Evolutionary conservation across 768 basidiomycete species (phyloP).

Genomic region (Phanerochaete sordida): DNA sequence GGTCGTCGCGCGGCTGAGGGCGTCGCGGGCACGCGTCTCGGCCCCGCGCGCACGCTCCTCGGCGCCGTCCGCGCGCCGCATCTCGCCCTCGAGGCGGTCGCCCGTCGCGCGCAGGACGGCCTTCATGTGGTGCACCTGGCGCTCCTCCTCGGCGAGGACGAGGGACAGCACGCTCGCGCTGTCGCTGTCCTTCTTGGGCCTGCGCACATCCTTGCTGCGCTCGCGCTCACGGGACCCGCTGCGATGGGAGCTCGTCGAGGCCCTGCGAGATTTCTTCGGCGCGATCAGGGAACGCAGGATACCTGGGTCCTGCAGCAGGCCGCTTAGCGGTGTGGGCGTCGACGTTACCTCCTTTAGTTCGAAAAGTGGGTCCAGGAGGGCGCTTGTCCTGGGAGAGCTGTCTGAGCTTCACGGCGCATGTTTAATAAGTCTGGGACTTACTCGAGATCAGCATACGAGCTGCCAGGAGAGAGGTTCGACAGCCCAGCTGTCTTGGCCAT

Average conservation of each 20-base stretch:
- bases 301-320: slow-evolving; percentile 42
- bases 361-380: slow-evolving; percentile 6
- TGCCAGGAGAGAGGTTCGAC: not conserved
- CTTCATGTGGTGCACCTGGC: slow-evolving; percentile 53
- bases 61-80: slow-evolving; percentile 49
- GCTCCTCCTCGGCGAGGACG: slow-evolving; percentile 52
- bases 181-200: slow-evolving; percentile 19
- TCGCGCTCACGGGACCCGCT: slow-evolving; percentile 32
- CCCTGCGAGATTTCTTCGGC: slow-evolving; percentile 30
- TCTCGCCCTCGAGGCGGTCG: slow-evolving; percentile 55
- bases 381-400: not conserved
- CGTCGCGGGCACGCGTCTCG: slow-evolving; percentile 44
- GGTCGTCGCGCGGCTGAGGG: slow-evolving; percentile 31
- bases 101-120: slow-evolving; percentile 46
- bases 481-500: slow-evolving; percentile 5
- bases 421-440: not conserved
- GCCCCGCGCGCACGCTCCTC: slow-evolving; percentile 48
- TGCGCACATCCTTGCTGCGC: slow-evolving; percentile 16
- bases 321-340: slow-evolving; percentile 41
- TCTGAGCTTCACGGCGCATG: not conserved
- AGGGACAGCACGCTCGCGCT: slow-evolving; percentile 29
- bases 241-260: slow-evolving; percentile 36
- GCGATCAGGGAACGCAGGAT: slow-evolving; percentile 34
- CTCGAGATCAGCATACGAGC: not conserved
- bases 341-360: slow-evolving; percentile 39